Evolutionary conservation across 176 grass and related monocot species (phyloP).

Genomic region (Poa annua): DNA sequence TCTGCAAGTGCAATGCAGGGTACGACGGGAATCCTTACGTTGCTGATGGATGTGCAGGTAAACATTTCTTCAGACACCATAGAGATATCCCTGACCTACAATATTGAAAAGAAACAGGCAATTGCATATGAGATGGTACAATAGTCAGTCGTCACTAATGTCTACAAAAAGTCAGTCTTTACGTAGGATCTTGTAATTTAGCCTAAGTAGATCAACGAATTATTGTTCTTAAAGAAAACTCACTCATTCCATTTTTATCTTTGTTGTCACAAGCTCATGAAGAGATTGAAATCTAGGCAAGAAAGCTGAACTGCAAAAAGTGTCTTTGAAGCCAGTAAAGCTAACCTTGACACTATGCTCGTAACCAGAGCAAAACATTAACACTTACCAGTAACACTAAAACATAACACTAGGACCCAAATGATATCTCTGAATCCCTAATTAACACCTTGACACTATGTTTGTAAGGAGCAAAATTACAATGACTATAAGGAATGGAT

Average conservation of each 20-base stretch:
- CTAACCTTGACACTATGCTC: no score
- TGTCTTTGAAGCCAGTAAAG: neutral
- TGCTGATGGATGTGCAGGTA: conserved; percentile 29
- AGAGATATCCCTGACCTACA: no score
- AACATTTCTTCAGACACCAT: neutral
- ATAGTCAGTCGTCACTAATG: neutral
- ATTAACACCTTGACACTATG: no score
- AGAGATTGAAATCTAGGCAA: neutral
- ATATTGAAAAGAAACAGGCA: neutral
- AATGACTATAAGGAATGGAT: neutral
- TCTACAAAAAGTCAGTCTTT: neutral
- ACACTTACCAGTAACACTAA: no score
- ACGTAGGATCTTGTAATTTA: neutral
- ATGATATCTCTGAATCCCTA: no score
- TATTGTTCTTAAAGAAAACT: no score
- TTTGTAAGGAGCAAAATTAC: neutral
- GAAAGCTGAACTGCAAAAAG: neutral
- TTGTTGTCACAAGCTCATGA: neutral
- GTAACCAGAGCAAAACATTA: no score
- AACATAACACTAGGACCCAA: no score
- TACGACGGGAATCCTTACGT: conserved; percentile 31
- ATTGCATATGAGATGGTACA: no score
- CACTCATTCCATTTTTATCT: neutral
- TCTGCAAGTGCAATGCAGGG: conserved; percentile 35
- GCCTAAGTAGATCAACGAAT: neutral